A percentile compares a stretch with the other conserved stretches of the same genome.
phyloP scores from a whole-genome alignment of 1,284 basidiomycete genomes.

The Malassezia sp. region DNA sequence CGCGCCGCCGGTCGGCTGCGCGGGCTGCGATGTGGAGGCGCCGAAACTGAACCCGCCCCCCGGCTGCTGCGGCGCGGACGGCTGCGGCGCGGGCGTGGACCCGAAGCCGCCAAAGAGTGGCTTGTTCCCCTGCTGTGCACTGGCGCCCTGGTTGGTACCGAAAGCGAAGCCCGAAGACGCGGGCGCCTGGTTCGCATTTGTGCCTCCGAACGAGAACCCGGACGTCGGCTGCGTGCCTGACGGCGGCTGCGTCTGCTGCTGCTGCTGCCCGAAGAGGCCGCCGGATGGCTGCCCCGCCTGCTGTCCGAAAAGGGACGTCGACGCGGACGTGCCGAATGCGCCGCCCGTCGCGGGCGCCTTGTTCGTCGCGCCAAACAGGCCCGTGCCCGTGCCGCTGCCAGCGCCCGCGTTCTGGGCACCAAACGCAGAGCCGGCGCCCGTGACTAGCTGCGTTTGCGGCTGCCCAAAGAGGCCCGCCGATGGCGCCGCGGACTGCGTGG shows the following conservation, averaged over 20 bases:
- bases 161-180: constrained; percentile 25
- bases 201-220: constrained; percentile 28
- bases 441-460: constrained; percentile 2
- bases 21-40: constrained; percentile 18
- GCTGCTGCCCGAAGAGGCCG: constrained; percentile 34
- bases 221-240: constrained; percentile 23
- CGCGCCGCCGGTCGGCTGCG: constrained; percentile 24
- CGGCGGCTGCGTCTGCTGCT: constrained; percentile 33
- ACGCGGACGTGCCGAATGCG: constrained; percentile 24
- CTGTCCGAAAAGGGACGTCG: constrained; percentile 13
- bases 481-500: constrained; percentile 27
- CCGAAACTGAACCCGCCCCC: constrained; percentile 20
- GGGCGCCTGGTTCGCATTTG: constrained; percentile 23
- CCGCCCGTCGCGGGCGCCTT: constrained; percentile 17
- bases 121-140: constrained; percentile 34
- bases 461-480: constrained; percentile 46
- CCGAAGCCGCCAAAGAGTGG: constrained; percentile 26
- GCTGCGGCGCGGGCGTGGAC: constrained; percentile 22
- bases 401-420: constrained; percentile 5
- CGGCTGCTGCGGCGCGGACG: constrained; percentile 22
- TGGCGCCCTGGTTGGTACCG: constrained; percentile 18
- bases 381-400: not conserved
- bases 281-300: not conserved
- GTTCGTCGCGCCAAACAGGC: constrained; percentile 1
- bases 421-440: constrained; percentile 17